phyloP scores from a whole-genome alignment of 257 asterid species.

The Perilla frutescens region DNA sequence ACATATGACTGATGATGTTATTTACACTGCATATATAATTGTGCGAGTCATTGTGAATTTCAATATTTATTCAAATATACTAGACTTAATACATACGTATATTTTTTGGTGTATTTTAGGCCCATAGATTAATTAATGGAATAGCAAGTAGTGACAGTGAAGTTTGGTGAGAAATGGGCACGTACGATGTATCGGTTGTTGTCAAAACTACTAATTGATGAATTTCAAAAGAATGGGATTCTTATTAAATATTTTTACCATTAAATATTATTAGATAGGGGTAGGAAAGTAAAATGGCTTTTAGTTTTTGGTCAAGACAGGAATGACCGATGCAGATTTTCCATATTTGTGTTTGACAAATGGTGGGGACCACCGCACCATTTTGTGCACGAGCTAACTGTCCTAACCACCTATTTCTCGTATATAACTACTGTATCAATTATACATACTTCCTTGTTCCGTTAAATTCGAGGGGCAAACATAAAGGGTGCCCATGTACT shows the following conservation, averaged over 20 bases:
- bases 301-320: conserved; percentile 28
- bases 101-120: not conserved
- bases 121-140: not conserved
- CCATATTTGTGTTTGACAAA: conserved; percentile 35
- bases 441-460: too few species aligned
- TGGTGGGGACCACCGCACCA: conserved; percentile 13
- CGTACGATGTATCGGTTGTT: conserved; percentile 50
- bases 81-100: too few species aligned
- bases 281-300: not conserved
- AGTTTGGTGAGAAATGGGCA: conserved; percentile 29
- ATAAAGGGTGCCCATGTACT: too few species aligned
- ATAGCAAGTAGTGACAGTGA: not conserved
- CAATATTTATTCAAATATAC: too few species aligned
- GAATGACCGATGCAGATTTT: conserved; percentile 30
- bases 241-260: not conserved
- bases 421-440: not conserved
- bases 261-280: too few species aligned
- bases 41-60: too few species aligned
- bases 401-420: conserved; percentile 21
- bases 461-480: too few species aligned
- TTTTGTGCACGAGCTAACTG: conserved; percentile 36
- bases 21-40: too few species aligned
- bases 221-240: conserved; percentile 20
- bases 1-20: too few species aligned
- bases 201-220: conserved; percentile 22